phyloP scores from a whole-genome alignment of 2,329 filamentous ascomycete genomes.

The Aspergillus alliaceus region DNA sequence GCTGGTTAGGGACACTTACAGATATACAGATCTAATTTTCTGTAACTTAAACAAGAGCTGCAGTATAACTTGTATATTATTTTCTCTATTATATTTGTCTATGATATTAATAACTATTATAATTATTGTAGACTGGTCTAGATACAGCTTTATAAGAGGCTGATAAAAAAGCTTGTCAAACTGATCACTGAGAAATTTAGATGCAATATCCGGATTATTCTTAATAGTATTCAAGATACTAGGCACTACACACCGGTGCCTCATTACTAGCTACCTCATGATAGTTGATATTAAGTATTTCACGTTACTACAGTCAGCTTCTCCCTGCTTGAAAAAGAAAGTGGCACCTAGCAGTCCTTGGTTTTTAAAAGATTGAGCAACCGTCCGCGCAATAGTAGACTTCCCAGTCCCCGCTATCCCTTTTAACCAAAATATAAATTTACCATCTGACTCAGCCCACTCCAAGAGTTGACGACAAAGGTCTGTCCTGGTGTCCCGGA shows the following conservation, averaged over 20 bases:
- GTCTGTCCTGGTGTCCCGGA: conserved; percentile 19
- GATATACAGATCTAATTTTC: conserved; percentile 10
- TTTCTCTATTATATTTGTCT: conserved; percentile 27
- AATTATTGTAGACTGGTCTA: conserved; percentile 3
- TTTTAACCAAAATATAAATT: conserved; percentile 37
- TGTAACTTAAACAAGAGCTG: conserved; percentile 18
- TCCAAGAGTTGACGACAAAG: conserved; percentile 18
- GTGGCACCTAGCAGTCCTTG: conserved; percentile 32
- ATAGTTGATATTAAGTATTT: conserved; percentile 43
- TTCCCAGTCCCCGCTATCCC: conserved; percentile 26
- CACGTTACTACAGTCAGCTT: conserved; percentile 38
- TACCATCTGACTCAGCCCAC: too few relatives aligned
- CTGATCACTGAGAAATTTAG: conserved; percentile 26
- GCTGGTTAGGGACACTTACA: conserved; percentile 29
- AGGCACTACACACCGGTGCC: conserved; percentile 27
- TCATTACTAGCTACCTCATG: conserved; percentile 28
- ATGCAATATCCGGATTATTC: conserved; percentile 25
- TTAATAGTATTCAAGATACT: conserved; percentile 21
- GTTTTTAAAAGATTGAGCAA: neutral
- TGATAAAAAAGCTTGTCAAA: conserved; percentile 29
- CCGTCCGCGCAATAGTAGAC: conserved; percentile 7
- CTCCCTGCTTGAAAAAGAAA: conserved; percentile 26
- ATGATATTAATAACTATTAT: conserved; percentile 29
- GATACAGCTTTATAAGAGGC: conserved; percentile 17
- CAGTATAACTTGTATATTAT: conserved; percentile 23